These are phyloP conservation scores for Kernera saxatilis DNA, from an alignment of 345 rosid genomes.

Conservation along the genomic window DNA sequence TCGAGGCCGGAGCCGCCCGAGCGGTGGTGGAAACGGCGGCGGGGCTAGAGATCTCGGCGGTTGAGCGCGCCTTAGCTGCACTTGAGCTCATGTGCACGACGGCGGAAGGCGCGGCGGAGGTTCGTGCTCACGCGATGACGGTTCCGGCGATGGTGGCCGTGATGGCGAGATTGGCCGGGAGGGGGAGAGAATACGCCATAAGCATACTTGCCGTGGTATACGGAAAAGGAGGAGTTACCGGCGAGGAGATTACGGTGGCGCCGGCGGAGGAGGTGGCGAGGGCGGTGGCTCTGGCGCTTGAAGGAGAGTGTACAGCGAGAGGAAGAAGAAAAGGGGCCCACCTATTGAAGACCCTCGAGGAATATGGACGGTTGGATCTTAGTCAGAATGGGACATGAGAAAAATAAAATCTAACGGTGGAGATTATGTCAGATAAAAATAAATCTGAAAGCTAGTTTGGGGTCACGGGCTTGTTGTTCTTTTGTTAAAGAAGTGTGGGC, in stretches of 20 bases:
- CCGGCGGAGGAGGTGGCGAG: conserved; percentile 87
- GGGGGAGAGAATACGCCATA: conserved; percentile 82
- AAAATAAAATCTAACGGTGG: conserved; percentile 35
- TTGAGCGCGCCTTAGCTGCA: conserved; percentile 74
- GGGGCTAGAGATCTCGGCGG: conserved; percentile 66
- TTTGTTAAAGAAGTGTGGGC: conserved; percentile 34
- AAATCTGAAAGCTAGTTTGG: conserved; percentile 32
- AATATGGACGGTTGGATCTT: conserved; percentile 51
- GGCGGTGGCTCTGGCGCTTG: conserved; percentile 72
- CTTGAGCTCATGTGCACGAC: conserved; percentile 81
- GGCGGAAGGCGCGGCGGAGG: conserved; percentile 68
- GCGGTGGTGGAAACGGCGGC: conserved; percentile 61
- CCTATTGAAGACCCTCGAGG: conserved; percentile 63
- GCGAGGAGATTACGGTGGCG: conserved; percentile 37
- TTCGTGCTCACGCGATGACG: conserved; percentile 69
- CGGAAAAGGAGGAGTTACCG: conserved; percentile 18
- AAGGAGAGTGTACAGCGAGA: conserved; percentile 69
- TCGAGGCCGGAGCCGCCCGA: conserved; percentile 68
- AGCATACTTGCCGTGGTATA: conserved; percentile 67
- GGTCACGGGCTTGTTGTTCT: conserved; percentile 39
- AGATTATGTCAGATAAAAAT: conserved; percentile 31
- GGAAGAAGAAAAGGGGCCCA: conserved; percentile 82
- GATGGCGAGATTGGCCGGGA: conserved; percentile 75
- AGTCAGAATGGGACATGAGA: conserved; percentile 38
- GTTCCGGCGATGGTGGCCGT: conserved; percentile 90